These are phyloP conservation scores for Ascochyta viciae-villosae DNA, from an alignment of 2,329 filamentous ascomycete species.

Conservation along the genomic window DNA sequence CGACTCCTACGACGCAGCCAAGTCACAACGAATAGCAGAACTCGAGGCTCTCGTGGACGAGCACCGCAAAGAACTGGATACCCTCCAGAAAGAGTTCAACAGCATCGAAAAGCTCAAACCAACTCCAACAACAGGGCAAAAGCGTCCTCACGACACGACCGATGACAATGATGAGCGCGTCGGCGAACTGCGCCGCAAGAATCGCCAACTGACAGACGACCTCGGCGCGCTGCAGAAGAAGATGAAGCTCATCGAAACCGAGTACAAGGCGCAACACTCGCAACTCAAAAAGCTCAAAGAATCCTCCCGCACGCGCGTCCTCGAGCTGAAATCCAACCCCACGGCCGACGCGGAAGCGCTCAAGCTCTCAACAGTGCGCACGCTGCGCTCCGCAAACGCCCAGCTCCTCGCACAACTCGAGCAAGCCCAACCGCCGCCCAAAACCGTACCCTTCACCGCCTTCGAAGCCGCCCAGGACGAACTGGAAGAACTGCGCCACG, in stretches of 20 bases:
- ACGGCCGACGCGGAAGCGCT: constrained; percentile 85
- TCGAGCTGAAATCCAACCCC: constrained; percentile 90
- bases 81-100: constrained; percentile 75
- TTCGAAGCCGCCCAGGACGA: constrained; percentile 79
- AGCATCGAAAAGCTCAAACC: constrained; percentile 63
- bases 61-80: constrained; percentile 82
- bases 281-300: constrained; percentile 74
- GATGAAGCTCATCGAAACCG: constrained; percentile 74
- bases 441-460: constrained; percentile 75
- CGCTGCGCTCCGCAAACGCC: constrained; percentile 81
- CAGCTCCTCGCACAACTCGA: constrained; percentile 79
- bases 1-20: constrained; percentile 77
- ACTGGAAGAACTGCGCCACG: constrained; percentile 64
- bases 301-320: constrained; percentile 77
- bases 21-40: constrained; percentile 75
- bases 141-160: constrained; percentile 66
- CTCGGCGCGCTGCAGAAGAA: constrained; percentile 73
- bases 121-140: constrained; percentile 59
- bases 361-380: constrained; percentile 79
- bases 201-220: constrained; percentile 82
- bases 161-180: constrained; percentile 71
- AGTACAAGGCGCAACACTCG: constrained; percentile 73
- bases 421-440: constrained; percentile 39
- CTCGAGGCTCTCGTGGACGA: constrained; percentile 86
- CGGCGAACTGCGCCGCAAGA: constrained; percentile 85